These are phyloP conservation scores for Wickerhamomyces hampshirensis DNA, from an alignment of 805 yeast species.

Conservation along the genomic window DNA sequence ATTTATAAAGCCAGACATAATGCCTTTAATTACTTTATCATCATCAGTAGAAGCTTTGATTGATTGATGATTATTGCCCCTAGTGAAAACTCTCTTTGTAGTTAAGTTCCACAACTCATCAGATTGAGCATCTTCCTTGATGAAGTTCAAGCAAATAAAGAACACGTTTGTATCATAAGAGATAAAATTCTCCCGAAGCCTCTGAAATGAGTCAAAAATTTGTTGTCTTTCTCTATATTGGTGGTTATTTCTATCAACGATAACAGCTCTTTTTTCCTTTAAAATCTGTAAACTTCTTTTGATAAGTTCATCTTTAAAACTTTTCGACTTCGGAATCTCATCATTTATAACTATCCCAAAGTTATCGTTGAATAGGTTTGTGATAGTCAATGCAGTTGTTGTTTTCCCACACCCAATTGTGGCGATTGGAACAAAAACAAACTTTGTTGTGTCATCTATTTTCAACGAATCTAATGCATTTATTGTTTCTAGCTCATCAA, in stretches of 20 bases:
- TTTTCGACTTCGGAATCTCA: slow-evolving; percentile 44
- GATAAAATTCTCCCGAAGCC: slow-evolving; percentile 39
- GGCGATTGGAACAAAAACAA: slow-evolving; percentile 75
- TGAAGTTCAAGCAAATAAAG: slow-evolving; percentile 66
- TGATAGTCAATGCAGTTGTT: slow-evolving; percentile 63
- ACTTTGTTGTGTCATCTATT: slow-evolving; percentile 40
- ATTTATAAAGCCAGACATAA: slow-evolving; percentile 70
- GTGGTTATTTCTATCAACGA: slow-evolving; percentile 84
- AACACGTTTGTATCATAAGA: slow-evolving; percentile 42
- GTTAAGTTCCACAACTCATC: slow-evolving; percentile 48
- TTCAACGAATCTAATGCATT: slow-evolving; percentile 32
- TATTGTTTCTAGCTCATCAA: slow-evolving; percentile 33
- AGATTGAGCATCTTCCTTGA: slow-evolving; percentile 35
- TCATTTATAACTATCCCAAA: slow-evolving; percentile 86
- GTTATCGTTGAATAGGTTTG: slow-evolving; percentile 42
- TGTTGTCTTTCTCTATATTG: slow-evolving; percentile 63
- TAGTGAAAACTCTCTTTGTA: slow-evolving; percentile 46
- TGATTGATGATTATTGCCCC: slow-evolving; percentile 90
- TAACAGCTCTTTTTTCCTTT: slow-evolving; percentile 42
- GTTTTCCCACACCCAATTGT: slow-evolving; percentile 96
- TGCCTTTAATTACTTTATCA: slow-evolving; percentile 43
- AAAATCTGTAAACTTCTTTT: slow-evolving; percentile 40
- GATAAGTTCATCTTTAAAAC: slow-evolving; percentile 45
- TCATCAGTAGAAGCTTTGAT: slow-evolving; percentile 52
- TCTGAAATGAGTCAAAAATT: slow-evolving; percentile 48